Evolutionary conservation across 2,329 filamentous ascomycete species (phyloP).

Genomic region (Tolypocladium nubicola): DNA sequence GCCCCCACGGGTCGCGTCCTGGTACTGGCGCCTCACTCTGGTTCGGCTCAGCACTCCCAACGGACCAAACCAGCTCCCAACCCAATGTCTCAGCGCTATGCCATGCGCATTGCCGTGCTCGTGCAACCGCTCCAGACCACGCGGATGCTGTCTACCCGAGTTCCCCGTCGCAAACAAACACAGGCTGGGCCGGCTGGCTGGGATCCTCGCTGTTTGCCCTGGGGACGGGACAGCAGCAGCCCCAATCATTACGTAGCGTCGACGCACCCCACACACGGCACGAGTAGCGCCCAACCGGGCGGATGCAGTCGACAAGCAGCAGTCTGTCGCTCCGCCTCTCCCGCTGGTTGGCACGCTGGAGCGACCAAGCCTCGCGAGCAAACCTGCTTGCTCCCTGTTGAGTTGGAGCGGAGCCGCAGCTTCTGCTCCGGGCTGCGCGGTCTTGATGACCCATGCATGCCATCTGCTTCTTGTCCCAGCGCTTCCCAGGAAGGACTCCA

Average conservation of each 20-base stretch:
- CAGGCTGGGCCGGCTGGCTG: neutral
- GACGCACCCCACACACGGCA: neutral
- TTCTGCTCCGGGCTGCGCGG: constrained; percentile 1
- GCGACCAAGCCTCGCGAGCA: neutral
- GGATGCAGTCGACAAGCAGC: neutral
- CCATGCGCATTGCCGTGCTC: neutral
- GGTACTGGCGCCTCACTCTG: no score
- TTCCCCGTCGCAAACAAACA: neutral
- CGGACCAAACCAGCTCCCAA: neutral
- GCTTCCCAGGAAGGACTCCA: neutral
- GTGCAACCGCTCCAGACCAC: neutral
- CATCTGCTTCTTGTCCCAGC: neutral
- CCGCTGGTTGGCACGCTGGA: no score
- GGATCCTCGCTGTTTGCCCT: neutral
- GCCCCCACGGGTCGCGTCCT: neutral
- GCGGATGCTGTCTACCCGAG: neutral
- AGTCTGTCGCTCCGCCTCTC: neutral
- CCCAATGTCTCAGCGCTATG: neutral
- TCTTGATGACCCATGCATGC: neutral
- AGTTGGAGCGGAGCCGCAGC: neutral
- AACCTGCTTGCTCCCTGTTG: neutral
- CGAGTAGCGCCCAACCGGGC: neutral
- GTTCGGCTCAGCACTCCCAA: neutral
- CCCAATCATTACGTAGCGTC: neutral
- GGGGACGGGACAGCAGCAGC: neutral